These are phyloP conservation scores for Hypoxylon lienhwacheense DNA, from an alignment of 495 filamentous ascomycete genomes.

Conservation along the genomic window DNA sequence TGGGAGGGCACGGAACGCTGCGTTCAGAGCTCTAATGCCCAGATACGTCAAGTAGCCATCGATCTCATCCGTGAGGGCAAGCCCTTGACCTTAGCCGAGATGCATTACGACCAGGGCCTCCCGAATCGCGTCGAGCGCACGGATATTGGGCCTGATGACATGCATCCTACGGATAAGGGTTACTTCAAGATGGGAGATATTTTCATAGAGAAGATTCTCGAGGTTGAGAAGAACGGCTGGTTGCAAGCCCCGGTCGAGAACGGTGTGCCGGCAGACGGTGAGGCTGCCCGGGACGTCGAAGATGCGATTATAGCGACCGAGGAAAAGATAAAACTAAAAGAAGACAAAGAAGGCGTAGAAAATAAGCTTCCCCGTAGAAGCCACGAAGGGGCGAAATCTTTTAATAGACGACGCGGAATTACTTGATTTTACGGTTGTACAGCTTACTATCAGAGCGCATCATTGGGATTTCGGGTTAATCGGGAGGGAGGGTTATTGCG, in stretches of 20 bases:
- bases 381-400: neutral
- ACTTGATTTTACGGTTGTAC: neutral
- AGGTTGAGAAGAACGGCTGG: conserved; percentile 43
- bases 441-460: neutral
- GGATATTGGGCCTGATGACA: conserved; percentile 33
- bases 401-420: conserved; percentile 1
- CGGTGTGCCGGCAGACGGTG: conserved; percentile 39
- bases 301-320: conserved; percentile 30
- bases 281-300: conserved; percentile 35
- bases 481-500: too few relatives aligned
- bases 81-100: conserved; percentile 31
- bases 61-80: conserved; percentile 45
- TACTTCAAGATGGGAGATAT: conserved; percentile 53
- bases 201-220: conserved; percentile 45
- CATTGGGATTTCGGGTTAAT: neutral
- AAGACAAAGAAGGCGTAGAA: conserved; percentile 7
- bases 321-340: conserved; percentile 17
- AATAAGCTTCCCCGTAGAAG: neutral
- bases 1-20: conserved; percentile 38
- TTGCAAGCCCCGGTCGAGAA: conserved; percentile 39
- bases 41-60: conserved; percentile 41
- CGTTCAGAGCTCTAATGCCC: conserved; percentile 39
- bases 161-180: conserved; percentile 50
- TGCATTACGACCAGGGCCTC: conserved; percentile 32
- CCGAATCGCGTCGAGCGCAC: conserved; percentile 36